Percentiles rank a stretch among this genome's conserved stretches.
Evolutionary conservation across 2,329 filamentous ascomycete genomes (phyloP).

Genomic region (Lasiodiplodia citricola): DNA sequence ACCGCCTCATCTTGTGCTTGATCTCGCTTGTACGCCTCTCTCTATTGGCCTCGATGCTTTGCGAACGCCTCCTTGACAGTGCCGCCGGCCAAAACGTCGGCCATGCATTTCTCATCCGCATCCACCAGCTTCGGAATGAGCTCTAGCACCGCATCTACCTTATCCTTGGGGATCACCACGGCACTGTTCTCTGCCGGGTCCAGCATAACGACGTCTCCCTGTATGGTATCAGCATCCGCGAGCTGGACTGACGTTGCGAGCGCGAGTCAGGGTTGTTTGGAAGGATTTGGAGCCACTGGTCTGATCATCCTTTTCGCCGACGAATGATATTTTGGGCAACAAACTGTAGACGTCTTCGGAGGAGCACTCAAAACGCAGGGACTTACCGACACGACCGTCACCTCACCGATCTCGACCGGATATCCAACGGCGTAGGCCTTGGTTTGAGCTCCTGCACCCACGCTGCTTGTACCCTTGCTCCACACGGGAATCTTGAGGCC

Average conservation of each 20-base stretch:
- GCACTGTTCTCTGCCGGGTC: slow-evolving; percentile 71
- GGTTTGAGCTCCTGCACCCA: slow-evolving; percentile 63
- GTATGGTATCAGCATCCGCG: slow-evolving; percentile 28
- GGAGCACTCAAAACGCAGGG: not conserved
- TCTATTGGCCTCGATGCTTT: slow-evolving; percentile 49
- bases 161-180: slow-evolving; percentile 68
- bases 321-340: not conserved
- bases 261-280: not conserved
- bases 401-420: slow-evolving; percentile 43
- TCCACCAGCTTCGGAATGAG: slow-evolving; percentile 59
- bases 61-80: slow-evolving; percentile 71
- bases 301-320: not conserved
- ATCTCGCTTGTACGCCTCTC: not conserved
- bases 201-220: slow-evolving; percentile 72
- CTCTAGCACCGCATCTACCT: slow-evolving; percentile 65
- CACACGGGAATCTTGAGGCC: slow-evolving; percentile 58
- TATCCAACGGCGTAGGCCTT: slow-evolving; percentile 60
- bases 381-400: slow-evolving; percentile 42
- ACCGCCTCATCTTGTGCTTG: not conserved
- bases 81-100: slow-evolving; percentile 67
- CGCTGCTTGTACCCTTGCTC: slow-evolving; percentile 61
- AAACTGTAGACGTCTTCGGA: not conserved
- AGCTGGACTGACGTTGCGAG: not conserved
- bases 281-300: not conserved
- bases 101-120: slow-evolving; percentile 52